Percentiles rank a stretch among this genome's conserved stretches.
These are phyloP conservation scores for Oxytropis ochrocephala DNA, from an alignment of 306 rosid genomes.

Conservation along the genomic window DNA sequence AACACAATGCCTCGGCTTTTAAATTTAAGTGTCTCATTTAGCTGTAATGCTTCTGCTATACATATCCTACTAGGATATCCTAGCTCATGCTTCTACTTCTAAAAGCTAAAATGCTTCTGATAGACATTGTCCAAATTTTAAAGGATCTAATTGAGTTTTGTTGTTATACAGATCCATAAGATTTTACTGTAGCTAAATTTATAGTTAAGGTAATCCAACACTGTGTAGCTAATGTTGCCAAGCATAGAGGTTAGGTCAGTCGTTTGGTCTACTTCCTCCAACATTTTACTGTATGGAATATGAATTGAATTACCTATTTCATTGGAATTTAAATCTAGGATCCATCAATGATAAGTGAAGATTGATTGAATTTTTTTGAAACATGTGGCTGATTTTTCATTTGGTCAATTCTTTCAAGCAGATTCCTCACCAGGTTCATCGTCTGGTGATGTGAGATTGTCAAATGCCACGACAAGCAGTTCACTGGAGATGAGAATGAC, in stretches of 20 bases:
- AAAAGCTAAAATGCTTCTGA: not conserved
- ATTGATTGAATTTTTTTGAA: not conserved
- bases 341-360: not conserved
- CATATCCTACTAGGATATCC: too few species aligned
- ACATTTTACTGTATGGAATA: not conserved
- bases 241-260: not conserved
- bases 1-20: not conserved
- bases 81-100: not conserved
- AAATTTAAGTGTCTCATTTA: not conserved
- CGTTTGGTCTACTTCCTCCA: not conserved
- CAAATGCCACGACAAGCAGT: constrained; percentile 18
- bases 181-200: not conserved
- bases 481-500: constrained; percentile 27
- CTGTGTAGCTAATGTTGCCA: not conserved
- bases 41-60: not conserved
- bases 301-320: not conserved
- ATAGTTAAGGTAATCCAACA: not conserved
- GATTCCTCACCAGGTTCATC: constrained; percentile 41
- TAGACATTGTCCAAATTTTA: not conserved
- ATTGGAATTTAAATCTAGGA: not conserved
- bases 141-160: not conserved
- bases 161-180: not conserved
- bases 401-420: constrained; percentile 20
- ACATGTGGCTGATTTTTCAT: not conserved
- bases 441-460: constrained; percentile 35